A percentile compares a stretch with the other conserved stretches of the same genome.
phyloP scores from a whole-genome alignment of 495 filamentous ascomycete genomes.

The Amniculicola lignicola region DNA sequence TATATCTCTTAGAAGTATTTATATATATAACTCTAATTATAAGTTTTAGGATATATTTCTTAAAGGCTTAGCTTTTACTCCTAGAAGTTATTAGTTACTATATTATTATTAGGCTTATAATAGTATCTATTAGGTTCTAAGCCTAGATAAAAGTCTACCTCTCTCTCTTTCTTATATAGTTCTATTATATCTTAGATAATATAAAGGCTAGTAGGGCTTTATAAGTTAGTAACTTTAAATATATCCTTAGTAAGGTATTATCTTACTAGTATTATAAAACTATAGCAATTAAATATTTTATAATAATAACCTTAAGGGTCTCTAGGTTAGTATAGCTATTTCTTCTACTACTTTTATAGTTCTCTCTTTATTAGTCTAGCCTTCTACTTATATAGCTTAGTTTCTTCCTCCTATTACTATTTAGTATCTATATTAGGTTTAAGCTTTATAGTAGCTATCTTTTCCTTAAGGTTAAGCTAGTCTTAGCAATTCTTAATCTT shows the following conservation, averaged over 20 bases:
- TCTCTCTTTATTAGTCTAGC: background rate
- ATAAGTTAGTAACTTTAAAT: background rate
- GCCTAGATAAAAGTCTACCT: background rate
- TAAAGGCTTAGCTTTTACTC: too few relatives aligned
- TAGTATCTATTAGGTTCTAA: background rate
- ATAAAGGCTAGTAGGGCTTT: background rate
- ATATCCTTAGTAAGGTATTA: background rate
- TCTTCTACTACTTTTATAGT: background rate
- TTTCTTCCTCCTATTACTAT: background rate
- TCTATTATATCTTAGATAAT: background rate
- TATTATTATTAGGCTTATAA: background rate
- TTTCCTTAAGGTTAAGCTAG: background rate
- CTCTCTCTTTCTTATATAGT: background rate
- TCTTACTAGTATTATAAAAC: background rate
- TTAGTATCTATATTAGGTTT: background rate
- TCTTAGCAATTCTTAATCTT: background rate
- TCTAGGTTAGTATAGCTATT: background rate
- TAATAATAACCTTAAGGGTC: background rate
- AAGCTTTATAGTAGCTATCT: background rate
- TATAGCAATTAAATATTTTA: background rate
- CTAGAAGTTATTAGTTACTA: background rate
- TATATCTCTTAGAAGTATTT: too few relatives aligned
- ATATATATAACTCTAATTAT: too few relatives aligned
- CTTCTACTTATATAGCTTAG: background rate
- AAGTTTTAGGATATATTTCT: too few relatives aligned